Percentiles rank a stretch among this genome's conserved stretches.
Conservation (phyloP, 129 eudicot genomes). For the Silybum marianum region DNA sequence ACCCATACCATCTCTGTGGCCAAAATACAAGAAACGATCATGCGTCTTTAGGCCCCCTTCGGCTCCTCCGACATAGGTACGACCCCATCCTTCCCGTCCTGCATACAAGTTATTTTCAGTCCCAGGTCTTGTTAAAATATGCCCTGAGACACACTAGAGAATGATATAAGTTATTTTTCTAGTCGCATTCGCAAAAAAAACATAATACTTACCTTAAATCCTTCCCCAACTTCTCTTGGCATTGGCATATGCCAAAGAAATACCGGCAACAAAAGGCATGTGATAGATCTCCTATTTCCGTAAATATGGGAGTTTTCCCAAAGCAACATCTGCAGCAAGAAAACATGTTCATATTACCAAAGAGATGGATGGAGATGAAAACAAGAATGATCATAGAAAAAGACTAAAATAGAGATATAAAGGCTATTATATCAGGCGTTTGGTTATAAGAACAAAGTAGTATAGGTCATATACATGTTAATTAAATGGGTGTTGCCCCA, state of each 20-base stretch:
- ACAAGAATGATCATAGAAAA: background rate
- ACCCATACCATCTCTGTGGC: background rate
- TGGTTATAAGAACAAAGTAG: too few relatives aligned
- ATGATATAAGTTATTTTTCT: background rate
- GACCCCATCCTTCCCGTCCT: constrained; percentile 73
- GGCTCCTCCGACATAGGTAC: constrained; percentile 64
- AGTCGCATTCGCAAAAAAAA: background rate
- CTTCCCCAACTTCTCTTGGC: constrained; percentile 38
- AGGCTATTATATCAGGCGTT: too few relatives aligned
- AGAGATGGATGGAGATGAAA: background rate
- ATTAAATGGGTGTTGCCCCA: too few relatives aligned
- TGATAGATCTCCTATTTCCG: constrained; percentile 68
- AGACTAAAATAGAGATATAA: constrained; percentile 1
- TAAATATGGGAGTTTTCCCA: constrained; percentile 57
- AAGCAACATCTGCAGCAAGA: constrained; percentile 78
- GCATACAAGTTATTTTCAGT: constrained; percentile 16
- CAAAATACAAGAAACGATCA: background rate
- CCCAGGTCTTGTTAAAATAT: background rate
- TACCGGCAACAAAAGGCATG: constrained; percentile 77
- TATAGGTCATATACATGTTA: too few relatives aligned
- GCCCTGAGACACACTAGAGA: background rate
- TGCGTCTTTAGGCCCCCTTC: constrained; percentile 47
- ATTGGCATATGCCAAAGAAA: constrained; percentile 57
- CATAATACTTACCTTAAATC: constrained; percentile 46
- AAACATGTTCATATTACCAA: background rate